Evolutionary conservation across 352 stramenopile genomes (phyloP).

Genomic region (Elongisporangium prolatum): DNA sequence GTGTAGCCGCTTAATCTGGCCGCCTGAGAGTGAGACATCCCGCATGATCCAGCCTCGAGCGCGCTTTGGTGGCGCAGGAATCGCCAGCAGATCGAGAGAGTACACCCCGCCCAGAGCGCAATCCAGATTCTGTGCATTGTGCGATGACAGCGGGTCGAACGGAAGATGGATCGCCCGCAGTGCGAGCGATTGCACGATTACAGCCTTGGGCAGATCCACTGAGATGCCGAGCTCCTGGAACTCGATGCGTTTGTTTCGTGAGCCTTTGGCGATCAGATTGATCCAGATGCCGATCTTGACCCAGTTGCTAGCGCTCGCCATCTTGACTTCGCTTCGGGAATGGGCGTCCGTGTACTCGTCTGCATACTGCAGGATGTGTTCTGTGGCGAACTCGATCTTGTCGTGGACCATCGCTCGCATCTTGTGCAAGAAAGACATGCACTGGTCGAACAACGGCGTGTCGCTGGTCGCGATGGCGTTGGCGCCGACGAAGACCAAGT

Average conservation of each 20-base stretch:
- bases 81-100: constrained; percentile 59
- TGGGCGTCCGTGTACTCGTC: constrained; percentile 67
- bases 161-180: constrained; percentile 56
- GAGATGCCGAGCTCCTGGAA: constrained; percentile 56
- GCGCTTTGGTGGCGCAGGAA: constrained; percentile 61
- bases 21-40: constrained; percentile 37
- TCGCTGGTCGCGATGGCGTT: constrained; percentile 58
- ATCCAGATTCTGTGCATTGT: constrained; percentile 25
- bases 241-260: constrained; percentile 72
- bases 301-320: constrained; percentile 37
- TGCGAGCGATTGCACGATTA: constrained; percentile 73
- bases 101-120: constrained; percentile 62
- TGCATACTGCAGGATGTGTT: constrained; percentile 64
- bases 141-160: constrained; percentile 41
- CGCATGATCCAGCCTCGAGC: constrained; percentile 76
- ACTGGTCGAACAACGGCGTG: constrained; percentile 29
- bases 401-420: constrained; percentile 54
- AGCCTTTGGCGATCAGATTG: constrained; percentile 69
- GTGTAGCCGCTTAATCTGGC: constrained; percentile 54
- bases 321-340: constrained; percentile 58
- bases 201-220: constrained; percentile 74
- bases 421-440: constrained; percentile 34
- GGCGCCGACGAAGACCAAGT: constrained; percentile 49
- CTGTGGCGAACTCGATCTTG: constrained; percentile 61
- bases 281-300: constrained; percentile 68